Conservation (phyloP, 352 stramenopile genomes). For the Aphanomyces invadans region DNA sequence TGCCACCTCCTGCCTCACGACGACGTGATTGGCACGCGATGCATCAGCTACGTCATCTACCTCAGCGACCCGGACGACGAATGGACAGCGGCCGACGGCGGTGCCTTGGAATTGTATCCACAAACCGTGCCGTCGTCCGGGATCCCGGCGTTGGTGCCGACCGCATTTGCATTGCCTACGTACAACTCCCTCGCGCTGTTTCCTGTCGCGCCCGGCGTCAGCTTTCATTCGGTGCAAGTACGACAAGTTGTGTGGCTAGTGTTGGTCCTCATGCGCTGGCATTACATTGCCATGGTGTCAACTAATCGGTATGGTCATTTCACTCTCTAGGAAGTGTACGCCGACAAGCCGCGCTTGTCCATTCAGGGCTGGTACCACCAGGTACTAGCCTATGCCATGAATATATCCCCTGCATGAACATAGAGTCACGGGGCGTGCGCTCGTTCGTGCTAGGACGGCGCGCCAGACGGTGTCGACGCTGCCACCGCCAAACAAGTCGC, state of each 20-base stretch:
- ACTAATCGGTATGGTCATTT: not conserved
- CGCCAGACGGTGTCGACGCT: constrained; percentile 26
- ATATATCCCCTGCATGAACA: not conserved
- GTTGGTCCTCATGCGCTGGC: not conserved
- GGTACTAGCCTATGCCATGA: constrained; percentile 1
- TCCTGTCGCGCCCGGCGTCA: constrained; percentile 73
- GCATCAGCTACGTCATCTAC: constrained; percentile 90
- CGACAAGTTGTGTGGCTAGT: not conserved
- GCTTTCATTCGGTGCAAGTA: constrained; percentile 82
- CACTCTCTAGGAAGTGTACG: constrained; percentile 62
- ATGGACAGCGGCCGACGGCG: constrained; percentile 78
- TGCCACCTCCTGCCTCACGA: constrained; percentile 91
- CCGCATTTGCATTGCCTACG: constrained; percentile 40
- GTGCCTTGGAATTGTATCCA: constrained; percentile 83
- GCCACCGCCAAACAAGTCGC: constrained; percentile 14
- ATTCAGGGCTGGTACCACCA: constrained; percentile 73
- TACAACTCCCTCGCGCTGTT: constrained; percentile 90
- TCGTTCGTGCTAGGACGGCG: constrained; percentile 27
- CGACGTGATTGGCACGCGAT: constrained; percentile 87
- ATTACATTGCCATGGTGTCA: not conserved
- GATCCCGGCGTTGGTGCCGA: constrained; percentile 31
- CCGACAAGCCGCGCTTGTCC: constrained; percentile 68
- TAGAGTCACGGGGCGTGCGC: not conserved
- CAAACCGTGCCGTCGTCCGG: no score
- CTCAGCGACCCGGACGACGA: constrained; percentile 68